Conservation (phyloP, 2,329 filamentous ascomycete genomes). For the Ophiostoma quercus region DNA sequence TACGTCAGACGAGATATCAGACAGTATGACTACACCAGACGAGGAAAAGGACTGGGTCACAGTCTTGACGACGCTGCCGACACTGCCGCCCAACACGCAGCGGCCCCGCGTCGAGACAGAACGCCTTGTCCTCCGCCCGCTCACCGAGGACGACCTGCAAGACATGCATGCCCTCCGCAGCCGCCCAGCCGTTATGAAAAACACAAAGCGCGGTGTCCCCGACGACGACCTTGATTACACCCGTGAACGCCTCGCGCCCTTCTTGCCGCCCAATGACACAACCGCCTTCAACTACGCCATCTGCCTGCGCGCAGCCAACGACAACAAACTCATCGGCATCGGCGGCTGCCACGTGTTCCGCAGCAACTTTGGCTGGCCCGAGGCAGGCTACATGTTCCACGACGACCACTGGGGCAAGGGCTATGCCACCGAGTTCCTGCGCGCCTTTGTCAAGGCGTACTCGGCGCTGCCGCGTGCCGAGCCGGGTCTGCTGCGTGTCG, state of each 20-base stretch:
- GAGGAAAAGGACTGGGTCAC: slow-evolving; percentile 45
- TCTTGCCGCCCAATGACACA: slow-evolving; percentile 46
- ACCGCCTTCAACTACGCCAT: slow-evolving; percentile 55
- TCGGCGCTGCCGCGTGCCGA: slow-evolving; percentile 46
- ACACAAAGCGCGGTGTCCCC: slow-evolving; percentile 42
- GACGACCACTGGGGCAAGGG: slow-evolving; percentile 52
- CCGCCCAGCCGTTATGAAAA: slow-evolving; percentile 58
- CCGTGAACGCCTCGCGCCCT: slow-evolving; percentile 36
- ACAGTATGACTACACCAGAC: slow-evolving; percentile 3
- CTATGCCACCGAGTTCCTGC: slow-evolving; percentile 53
- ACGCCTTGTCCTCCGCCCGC: slow-evolving; percentile 51
- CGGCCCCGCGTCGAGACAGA: slow-evolving; percentile 44
- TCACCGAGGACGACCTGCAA: slow-evolving; percentile 46
- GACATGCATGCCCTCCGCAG: slow-evolving; percentile 49
- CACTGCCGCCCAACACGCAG: slow-evolving; percentile 36
- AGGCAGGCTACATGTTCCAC: slow-evolving; percentile 54
- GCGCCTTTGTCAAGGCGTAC: slow-evolving; percentile 44
- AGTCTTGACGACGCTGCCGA: slow-evolving; percentile 47
- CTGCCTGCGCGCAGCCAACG: slow-evolving; percentile 40
- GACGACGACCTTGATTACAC: slow-evolving; percentile 45
- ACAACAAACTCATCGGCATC: slow-evolving; percentile 41
- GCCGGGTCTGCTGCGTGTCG: slow-evolving; percentile 37
- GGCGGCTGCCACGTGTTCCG: slow-evolving; percentile 40
- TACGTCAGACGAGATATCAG: not conserved
- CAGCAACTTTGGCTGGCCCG: slow-evolving; percentile 49